A percentile compares a stretch with the other conserved stretches of the same genome.
These are phyloP conservation scores for Bondarzewia mesenterica DNA, from an alignment of 1,284 basidiomycete species.

Conservation along the genomic window DNA sequence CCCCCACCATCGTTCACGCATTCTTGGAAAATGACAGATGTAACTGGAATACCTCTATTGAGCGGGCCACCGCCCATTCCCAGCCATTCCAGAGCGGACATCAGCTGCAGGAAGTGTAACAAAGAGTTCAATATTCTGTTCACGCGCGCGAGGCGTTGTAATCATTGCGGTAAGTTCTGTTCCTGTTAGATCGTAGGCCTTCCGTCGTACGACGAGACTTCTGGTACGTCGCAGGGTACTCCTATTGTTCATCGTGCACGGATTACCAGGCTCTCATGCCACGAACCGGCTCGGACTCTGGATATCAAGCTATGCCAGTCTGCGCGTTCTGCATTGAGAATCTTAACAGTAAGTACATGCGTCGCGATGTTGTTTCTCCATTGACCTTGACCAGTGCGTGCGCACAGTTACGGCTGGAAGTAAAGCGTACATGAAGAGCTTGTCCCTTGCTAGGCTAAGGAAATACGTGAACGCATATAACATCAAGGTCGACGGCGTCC, in stretches of 20 bases:
- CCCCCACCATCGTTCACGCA: not conserved
- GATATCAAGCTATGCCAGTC: constrained; percentile 56
- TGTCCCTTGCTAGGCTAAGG: constrained; percentile 53
- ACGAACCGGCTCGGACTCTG: constrained; percentile 36
- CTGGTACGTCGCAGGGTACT: constrained; percentile 40
- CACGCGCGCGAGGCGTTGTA: constrained; percentile 53
- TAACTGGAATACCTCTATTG: constrained; percentile 54
- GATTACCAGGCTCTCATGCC: constrained; percentile 74
- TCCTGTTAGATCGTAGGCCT: no score
- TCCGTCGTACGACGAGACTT: no score
- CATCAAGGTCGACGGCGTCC: constrained; percentile 48
- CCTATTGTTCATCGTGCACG: constrained; percentile 62
- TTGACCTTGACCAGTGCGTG: not conserved
- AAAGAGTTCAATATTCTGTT: constrained; percentile 69
- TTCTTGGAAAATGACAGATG: not conserved
- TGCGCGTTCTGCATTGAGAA: constrained; percentile 68
- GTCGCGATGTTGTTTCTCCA: not conserved
- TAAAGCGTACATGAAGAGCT: constrained; percentile 40
- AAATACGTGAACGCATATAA: constrained; percentile 64
- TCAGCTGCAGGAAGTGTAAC: constrained; percentile 60
- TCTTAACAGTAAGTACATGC: constrained; percentile 45
- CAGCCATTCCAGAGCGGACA: constrained; percentile 29
- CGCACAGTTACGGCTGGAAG: constrained; percentile 58
- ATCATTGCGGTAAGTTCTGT: constrained; percentile 72
- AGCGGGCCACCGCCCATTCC: constrained; percentile 43